These are phyloP conservation scores for Diaporthe longicolla DNA, from an alignment of 2,329 filamentous ascomycete genomes.

Conservation along the genomic window DNA sequence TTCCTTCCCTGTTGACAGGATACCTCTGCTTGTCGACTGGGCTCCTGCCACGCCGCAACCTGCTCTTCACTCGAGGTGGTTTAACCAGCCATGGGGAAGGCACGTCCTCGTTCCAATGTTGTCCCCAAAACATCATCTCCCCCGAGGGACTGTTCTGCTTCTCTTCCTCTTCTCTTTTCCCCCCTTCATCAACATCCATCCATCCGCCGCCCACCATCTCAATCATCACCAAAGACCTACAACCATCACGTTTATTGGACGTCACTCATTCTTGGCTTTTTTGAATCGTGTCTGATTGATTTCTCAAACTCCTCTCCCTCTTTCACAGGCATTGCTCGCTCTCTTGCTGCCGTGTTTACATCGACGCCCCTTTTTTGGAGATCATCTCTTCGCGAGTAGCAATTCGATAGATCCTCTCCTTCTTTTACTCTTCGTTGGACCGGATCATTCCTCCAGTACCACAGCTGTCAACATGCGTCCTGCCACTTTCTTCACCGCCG, in stretches of 20 bases:
- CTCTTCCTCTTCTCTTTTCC: conserved; percentile 35
- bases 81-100: background rate
- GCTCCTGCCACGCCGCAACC: background rate
- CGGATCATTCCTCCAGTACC: conserved; percentile 1
- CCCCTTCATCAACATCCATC: conserved; percentile 32
- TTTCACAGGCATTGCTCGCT: conserved; percentile 14
- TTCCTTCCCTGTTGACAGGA: background rate
- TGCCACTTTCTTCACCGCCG: conserved; percentile 16
- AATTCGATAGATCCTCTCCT: conserved; percentile 42
- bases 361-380: conserved; percentile 43
- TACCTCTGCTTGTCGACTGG: background rate
- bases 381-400: conserved; percentile 42
- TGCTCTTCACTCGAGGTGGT: conserved; percentile 9
- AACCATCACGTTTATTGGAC: conserved; percentile 44
- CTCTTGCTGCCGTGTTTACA: conserved; percentile 21
- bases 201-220: conserved; percentile 31
- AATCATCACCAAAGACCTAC: conserved; percentile 40
- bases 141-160: background rate
- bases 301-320: conserved; percentile 28
- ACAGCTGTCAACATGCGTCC: conserved; percentile 30
- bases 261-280: conserved; percentile 42
- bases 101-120: background rate
- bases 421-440: conserved; percentile 19
- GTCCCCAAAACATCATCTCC: background rate
- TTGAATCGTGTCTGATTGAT: conserved; percentile 43